A percentile compares a stretch with the other conserved stretches of the same genome.
These are phyloP conservation scores for Capsicum baccatum DNA, from an alignment of 257 asterid genomes.

Conservation along the genomic window DNA sequence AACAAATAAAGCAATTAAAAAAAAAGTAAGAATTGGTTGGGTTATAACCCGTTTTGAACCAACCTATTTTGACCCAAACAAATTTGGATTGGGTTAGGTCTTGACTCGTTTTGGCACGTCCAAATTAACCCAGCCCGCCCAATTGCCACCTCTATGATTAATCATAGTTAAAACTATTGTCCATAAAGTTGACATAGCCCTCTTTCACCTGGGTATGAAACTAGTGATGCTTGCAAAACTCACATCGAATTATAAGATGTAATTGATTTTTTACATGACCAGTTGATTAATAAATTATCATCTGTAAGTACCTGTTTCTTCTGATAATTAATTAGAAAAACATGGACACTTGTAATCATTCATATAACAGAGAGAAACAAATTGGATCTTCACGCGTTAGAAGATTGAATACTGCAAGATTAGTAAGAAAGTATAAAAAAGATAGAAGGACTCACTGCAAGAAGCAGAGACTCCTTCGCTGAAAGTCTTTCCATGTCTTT, in stretches of 20 bases:
- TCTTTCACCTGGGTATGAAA: too few species aligned
- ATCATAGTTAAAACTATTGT: background rate
- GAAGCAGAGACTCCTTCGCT: conserved; percentile 91
- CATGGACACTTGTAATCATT: background rate
- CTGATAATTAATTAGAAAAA: background rate
- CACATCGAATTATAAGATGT: too few species aligned
- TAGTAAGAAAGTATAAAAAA: background rate
- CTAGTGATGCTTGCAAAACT: too few species aligned
- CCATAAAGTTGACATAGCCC: background rate
- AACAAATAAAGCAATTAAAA: too few species aligned
- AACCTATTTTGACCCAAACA: too few species aligned
- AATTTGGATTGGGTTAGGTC: too few species aligned
- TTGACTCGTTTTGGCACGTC: too few species aligned
- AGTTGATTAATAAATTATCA: background rate
- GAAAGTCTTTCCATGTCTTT: conserved; percentile 91
- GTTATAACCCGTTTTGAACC: too few species aligned
- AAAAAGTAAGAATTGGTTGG: too few species aligned
- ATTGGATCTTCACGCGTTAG: background rate
- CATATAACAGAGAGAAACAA: background rate
- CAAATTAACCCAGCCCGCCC: too few species aligned
- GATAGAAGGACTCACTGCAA: conserved; percentile 57
- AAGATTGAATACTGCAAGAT: background rate
- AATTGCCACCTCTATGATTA: too few species aligned
- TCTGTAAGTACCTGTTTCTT: background rate
- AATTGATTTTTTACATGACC: background rate